A percentile compares a stretch with the other conserved stretches of the same genome.
Conservation (phyloP, 768 basidiomycete species). For the Gloeophyllum trabeum region DNA sequence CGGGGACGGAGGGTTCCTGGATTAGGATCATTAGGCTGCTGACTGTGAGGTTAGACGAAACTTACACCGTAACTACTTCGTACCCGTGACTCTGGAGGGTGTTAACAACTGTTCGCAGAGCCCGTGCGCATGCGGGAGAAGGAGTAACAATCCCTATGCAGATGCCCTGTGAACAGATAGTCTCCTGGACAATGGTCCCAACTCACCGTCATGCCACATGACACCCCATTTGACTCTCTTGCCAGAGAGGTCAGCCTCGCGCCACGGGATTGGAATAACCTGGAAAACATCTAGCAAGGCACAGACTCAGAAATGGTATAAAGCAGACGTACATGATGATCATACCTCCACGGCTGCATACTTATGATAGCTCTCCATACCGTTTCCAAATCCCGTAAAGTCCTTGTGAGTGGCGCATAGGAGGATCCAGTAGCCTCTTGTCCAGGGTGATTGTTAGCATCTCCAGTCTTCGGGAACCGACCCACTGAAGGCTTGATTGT, state of each 20-base stretch:
- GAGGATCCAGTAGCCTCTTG: slow-evolving; percentile 45
- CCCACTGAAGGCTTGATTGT: slow-evolving; percentile 45
- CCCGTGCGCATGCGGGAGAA: slow-evolving; percentile 50
- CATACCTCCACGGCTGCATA: slow-evolving; percentile 59
- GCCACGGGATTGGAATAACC: slow-evolving; percentile 24
- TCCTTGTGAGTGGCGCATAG: slow-evolving; percentile 50
- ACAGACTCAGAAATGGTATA: background rate
- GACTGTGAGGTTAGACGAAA: background rate
- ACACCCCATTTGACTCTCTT: slow-evolving; percentile 54
- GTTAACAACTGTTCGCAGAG: slow-evolving; percentile 21
- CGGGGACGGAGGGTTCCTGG: slow-evolving; percentile 32
- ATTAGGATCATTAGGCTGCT: background rate
- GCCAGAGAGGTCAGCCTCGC: slow-evolving; percentile 27
- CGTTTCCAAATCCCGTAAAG: slow-evolving; percentile 49
- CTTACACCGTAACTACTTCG: slow-evolving; percentile 41
- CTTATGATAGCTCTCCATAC: slow-evolving; percentile 53
- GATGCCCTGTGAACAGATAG: background rate
- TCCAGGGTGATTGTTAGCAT: slow-evolving; percentile 33
- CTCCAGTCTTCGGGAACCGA: slow-evolving; percentile 45
- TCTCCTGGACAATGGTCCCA: background rate
- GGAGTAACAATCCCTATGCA: slow-evolving; percentile 43
- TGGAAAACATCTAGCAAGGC: slow-evolving; percentile 4
- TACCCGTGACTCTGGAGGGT: slow-evolving; percentile 35
- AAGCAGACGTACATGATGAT: slow-evolving; percentile 27
- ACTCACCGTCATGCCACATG: slow-evolving; percentile 51